Evolutionary conservation across 345 rosid genomes (phyloP).

Genomic region (Odontarrhena argentea): DNA sequence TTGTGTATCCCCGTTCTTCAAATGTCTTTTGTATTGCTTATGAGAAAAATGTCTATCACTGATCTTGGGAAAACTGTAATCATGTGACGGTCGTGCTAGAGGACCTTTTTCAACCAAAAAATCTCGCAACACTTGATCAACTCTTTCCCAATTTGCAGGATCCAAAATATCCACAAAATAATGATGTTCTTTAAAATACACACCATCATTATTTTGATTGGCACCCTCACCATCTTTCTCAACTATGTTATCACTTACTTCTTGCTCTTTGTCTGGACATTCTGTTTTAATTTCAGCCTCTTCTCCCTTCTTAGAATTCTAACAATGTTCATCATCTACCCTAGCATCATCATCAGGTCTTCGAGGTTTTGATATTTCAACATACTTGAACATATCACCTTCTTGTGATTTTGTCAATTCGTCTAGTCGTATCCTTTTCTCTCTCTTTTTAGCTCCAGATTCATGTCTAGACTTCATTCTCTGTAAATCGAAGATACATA

Average conservation of each 20-base stretch:
- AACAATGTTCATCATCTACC: background rate
- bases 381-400: background rate
- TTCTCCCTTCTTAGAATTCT: background rate
- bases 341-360: background rate
- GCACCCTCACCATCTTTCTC: background rate
- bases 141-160: background rate
- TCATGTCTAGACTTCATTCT: too few relatives aligned
- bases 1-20: too few relatives aligned
- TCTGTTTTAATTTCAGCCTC: background rate
- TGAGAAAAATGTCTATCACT: slow-evolving; percentile 6
- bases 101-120: background rate
- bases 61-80: background rate
- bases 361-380: background rate
- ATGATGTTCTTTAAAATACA: background rate
- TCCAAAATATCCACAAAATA: background rate
- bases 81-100: background rate
- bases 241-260: background rate
- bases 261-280: background rate
- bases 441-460: background rate
- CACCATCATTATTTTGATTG: background rate
- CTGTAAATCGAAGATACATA: too few relatives aligned
- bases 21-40: too few relatives aligned
- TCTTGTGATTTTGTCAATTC: background rate
- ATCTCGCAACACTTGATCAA: background rate
- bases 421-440: background rate